Percentiles rank a stretch among this genome's conserved stretches.
Conservation (phyloP, 2,329 filamentous ascomycete species). For the Botrytis tulipae region DNA sequence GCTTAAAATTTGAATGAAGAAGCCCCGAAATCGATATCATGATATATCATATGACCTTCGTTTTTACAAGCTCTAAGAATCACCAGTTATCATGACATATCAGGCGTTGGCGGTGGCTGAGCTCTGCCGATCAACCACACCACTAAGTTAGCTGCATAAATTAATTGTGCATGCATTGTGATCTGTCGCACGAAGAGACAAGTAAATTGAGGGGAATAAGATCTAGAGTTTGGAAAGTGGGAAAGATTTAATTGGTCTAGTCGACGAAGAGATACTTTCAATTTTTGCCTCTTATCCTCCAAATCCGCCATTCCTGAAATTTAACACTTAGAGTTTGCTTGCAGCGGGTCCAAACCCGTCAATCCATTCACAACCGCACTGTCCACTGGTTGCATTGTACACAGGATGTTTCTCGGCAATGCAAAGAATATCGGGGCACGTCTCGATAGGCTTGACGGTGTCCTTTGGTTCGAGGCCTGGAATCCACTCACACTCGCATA, state of each 20-base stretch:
- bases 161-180: neutral
- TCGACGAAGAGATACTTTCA: neutral
- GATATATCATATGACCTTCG: neutral
- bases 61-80: neutral
- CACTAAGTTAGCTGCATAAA: neutral
- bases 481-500: constrained; percentile 23
- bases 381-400: constrained; percentile 13
- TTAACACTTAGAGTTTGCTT: neutral
- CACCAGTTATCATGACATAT: neutral
- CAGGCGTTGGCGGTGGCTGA: neutral
- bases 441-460: neutral
- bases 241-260: neutral
- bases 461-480: constrained; percentile 10
- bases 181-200: neutral
- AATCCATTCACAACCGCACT: constrained; percentile 23
- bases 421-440: neutral
- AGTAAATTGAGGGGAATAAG: neutral
- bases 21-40: neutral
- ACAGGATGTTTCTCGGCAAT: constrained; percentile 22
- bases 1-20: neutral
- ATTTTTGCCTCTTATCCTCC: neutral
- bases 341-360: constrained; percentile 17
- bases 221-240: neutral
- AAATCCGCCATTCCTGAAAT: neutral
- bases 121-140: neutral